These are phyloP conservation scores for Kwoniella mangroviensis DNA, from an alignment of 768 basidiomycete genomes.

Conservation along the genomic window DNA sequence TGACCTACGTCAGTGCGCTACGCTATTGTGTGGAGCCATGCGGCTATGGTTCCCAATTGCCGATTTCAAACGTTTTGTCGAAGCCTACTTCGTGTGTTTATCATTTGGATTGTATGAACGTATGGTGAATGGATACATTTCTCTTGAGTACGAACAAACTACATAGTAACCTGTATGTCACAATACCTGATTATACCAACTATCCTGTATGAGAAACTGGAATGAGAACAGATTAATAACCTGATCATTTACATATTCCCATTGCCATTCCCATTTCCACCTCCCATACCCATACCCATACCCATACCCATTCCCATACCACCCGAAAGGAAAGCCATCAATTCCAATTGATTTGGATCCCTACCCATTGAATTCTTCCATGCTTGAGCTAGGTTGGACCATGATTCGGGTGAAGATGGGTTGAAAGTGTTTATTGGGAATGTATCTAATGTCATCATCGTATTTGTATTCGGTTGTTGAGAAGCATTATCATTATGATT, in stretches of 20 bases:
- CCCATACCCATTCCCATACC: slow-evolving; percentile 15
- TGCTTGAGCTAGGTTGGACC: slow-evolving; percentile 35
- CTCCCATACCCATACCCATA: slow-evolving; percentile 11
- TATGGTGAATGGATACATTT: no score
- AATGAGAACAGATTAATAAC: no score
- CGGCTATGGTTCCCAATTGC: neutral
- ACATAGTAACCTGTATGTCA: no score
- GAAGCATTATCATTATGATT: neutral
- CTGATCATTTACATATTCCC: neutral
- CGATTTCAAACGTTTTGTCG: neutral
- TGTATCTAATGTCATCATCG: slow-evolving; percentile 26
- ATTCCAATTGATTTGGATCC: slow-evolving; percentile 46
- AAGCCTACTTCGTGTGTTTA: no score
- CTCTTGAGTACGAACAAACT: no score
- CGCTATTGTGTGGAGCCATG: neutral
- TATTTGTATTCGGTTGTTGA: neutral
- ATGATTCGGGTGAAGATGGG: slow-evolving; percentile 35
- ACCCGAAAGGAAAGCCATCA: slow-evolving; percentile 44
- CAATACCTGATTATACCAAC: no score
- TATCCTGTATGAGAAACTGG: no score
- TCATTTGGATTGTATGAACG: no score
- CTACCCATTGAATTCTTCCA: slow-evolving; percentile 42
- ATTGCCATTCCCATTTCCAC: neutral
- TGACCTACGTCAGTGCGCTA: neutral
- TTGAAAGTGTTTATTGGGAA: slow-evolving; percentile 44